phyloP scores from a whole-genome alignment of 305 asterid species.

The Solanum chacoense region DNA sequence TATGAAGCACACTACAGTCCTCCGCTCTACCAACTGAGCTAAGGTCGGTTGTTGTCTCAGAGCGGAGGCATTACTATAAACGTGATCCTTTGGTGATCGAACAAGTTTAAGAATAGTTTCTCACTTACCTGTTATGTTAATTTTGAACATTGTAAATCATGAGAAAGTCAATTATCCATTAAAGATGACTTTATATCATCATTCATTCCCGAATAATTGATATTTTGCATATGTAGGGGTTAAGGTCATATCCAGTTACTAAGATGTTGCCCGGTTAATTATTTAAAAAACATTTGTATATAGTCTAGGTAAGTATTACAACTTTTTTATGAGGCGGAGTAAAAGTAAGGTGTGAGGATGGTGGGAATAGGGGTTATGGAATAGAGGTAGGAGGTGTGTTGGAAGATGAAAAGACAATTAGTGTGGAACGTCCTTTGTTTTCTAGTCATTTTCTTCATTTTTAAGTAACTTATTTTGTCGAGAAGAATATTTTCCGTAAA shows the following conservation, averaged over 20 bases:
- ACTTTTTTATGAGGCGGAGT: too few species aligned
- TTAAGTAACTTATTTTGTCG: too few species aligned
- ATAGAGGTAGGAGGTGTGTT: background rate
- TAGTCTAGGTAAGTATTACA: fast-evolving
- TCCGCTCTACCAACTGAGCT: conserved; percentile 99
- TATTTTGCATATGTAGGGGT: too few species aligned
- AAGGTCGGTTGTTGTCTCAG: conserved; percentile 45
- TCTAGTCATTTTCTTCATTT: too few species aligned
- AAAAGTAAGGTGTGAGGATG: background rate
- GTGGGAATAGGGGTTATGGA: background rate
- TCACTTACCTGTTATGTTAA: too few species aligned
- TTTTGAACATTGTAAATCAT: background rate
- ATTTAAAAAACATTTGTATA: background rate
- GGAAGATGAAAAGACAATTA: background rate
- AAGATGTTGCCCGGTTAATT: background rate
- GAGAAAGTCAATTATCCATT: background rate
- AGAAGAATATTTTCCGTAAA: too few species aligned
- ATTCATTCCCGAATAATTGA: background rate
- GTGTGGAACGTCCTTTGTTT: too few species aligned
- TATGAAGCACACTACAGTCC: conserved; percentile 60
- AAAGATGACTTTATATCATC: background rate
- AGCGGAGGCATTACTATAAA: background rate
- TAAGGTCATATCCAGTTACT: too few species aligned
- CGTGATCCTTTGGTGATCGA: background rate
- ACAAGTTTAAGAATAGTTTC: background rate